phyloP scores from a whole-genome alignment of 306 rosid genomes.

The Castanea sativa region DNA sequence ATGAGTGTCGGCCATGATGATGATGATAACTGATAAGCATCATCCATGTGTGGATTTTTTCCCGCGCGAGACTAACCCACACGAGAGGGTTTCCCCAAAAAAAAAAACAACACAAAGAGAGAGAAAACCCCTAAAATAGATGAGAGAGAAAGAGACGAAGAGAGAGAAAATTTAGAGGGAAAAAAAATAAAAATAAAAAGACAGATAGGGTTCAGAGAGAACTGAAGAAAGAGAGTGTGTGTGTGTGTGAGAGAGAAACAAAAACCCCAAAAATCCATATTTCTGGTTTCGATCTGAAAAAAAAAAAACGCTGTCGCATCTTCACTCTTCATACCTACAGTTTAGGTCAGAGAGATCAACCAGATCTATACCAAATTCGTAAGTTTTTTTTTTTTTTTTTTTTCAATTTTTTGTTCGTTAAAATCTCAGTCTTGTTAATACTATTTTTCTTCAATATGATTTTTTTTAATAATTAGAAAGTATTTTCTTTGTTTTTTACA shows the following conservation, averaged over 20 bases:
- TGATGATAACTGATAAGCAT: not conserved
- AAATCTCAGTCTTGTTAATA: not conserved
- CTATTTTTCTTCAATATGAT: not conserved
- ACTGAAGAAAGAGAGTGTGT: too few species aligned
- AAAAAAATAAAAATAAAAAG: not conserved
- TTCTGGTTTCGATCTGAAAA: not conserved
- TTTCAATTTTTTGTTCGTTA: not conserved
- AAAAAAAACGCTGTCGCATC: conserved; percentile 4
- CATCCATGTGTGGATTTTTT: too few species aligned
- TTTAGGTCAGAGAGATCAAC: conserved; percentile 8
- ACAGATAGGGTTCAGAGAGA: conserved; percentile 25
- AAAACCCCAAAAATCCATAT: not conserved
- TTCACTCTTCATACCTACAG: conserved; percentile 17
- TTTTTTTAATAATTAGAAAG: not conserved
- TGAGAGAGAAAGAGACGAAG: too few species aligned
- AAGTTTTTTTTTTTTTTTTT: not conserved
- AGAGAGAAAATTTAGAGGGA: too few species aligned
- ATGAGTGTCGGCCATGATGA: conserved; percentile 21
- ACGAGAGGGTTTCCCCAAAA: conserved; percentile 18
- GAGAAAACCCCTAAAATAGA: not conserved
- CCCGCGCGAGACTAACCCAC: conserved; percentile 41
- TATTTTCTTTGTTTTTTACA: too few species aligned
- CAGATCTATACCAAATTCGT: conserved; percentile 19
- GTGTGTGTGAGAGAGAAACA: not conserved
- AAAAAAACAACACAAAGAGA: not conserved